phyloP scores from a whole-genome alignment of 768 basidiomycete genomes.

The Termitomyces sp. region DNA sequence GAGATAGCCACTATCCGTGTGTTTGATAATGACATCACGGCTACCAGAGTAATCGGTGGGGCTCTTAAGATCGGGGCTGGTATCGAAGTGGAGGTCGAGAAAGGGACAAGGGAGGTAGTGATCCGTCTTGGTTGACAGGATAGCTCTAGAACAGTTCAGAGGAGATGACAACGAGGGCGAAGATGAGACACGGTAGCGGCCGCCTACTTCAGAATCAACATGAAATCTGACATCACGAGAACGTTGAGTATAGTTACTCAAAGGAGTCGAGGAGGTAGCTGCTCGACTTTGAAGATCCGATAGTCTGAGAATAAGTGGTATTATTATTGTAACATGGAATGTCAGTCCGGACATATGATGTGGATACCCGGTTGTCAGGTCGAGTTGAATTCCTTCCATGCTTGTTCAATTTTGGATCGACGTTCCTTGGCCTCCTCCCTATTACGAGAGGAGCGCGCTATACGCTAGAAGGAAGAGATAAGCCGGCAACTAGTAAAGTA shows the following conservation, averaged over 20 bases:
- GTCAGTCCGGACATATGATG: not conserved
- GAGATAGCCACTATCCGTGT: conserved; percentile 14
- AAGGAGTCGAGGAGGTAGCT: not conserved
- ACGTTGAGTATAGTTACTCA: not conserved
- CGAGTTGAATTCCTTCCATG: conserved; percentile 55
- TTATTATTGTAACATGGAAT: not conserved
- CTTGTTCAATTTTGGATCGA: conserved; percentile 51
- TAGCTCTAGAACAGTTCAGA: not conserved
- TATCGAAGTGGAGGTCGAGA: conserved; percentile 12
- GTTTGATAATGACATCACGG: conserved; percentile 7
- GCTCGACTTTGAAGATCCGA: not conserved
- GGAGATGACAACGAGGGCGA: not conserved
- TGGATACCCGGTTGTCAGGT: conserved; percentile 2
- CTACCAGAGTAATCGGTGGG: conserved; percentile 12
- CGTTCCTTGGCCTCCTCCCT: conserved; percentile 55
- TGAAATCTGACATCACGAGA: not conserved
- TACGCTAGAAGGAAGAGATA: conserved; percentile 36
- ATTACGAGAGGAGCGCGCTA: conserved; percentile 54
- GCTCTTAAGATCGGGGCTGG: conserved; percentile 3
- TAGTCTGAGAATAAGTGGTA: not conserved
- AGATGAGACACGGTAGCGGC: not conserved
- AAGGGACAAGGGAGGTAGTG: conserved; percentile 12
- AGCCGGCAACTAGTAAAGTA: not conserved
- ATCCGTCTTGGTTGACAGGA: conserved; percentile 8
- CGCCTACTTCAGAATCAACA: not conserved